These are phyloP conservation scores for Elaeis oleifera DNA, from an alignment of 202 grass and related monocot genomes.

Conservation along the genomic window DNA sequence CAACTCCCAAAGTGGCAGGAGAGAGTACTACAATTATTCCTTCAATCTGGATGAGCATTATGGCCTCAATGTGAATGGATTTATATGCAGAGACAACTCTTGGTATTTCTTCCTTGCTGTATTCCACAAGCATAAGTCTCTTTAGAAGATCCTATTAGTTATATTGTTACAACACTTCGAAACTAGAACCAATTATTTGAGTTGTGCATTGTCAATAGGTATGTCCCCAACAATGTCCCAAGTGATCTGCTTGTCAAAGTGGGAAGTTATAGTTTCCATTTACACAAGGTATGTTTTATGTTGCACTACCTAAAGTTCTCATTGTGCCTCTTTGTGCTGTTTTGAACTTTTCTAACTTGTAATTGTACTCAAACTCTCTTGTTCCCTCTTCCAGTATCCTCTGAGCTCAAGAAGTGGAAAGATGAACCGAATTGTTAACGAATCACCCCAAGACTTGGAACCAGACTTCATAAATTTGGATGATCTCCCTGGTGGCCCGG, in stretches of 20 bases:
- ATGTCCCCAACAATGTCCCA: slow-evolving; percentile 78
- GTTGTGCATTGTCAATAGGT: slow-evolving; percentile 26
- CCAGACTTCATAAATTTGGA: slow-evolving; percentile 36
- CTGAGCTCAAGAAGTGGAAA: slow-evolving; percentile 74
- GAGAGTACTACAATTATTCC: slow-evolving; percentile 50
- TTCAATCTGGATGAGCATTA: slow-evolving; percentile 44
- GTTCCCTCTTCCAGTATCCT: slow-evolving; percentile 42
- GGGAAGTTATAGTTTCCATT: slow-evolving; percentile 69
- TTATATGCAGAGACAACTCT: slow-evolving; percentile 59
- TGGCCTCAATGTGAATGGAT: slow-evolving; percentile 53
- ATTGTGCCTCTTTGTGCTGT: too few species aligned
- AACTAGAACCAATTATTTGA: background rate
- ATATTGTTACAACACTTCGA: background rate
- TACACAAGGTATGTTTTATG: slow-evolving; percentile 73
- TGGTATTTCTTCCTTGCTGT: slow-evolving; percentile 32
- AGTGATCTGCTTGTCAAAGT: slow-evolving; percentile 84
- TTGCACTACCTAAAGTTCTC: too few species aligned
- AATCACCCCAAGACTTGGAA: slow-evolving; percentile 30
- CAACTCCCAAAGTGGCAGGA: slow-evolving; percentile 18
- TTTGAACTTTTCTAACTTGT: too few species aligned
- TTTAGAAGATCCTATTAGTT: background rate
- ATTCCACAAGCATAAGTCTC: too few species aligned
- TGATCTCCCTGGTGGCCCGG: slow-evolving; percentile 64
- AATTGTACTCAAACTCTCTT: too few species aligned
- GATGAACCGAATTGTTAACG: slow-evolving; percentile 75